These are phyloP conservation scores for Emergomyces orientalis DNA, from an alignment of 2,329 filamentous ascomycete species.

Conservation along the genomic window DNA sequence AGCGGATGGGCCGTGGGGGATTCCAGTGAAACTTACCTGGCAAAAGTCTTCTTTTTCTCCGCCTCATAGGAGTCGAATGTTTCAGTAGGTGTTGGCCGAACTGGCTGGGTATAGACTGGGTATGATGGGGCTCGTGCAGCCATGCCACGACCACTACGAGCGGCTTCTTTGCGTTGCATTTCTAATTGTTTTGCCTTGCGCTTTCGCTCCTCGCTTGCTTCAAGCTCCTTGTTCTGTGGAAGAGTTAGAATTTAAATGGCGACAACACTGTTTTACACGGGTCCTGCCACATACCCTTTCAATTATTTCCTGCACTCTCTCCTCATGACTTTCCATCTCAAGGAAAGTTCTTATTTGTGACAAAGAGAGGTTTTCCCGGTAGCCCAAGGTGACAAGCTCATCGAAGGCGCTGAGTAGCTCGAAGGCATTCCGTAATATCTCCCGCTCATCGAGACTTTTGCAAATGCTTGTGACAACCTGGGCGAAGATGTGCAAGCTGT, in stretches of 20 bases:
- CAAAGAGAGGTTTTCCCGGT: constrained; percentile 90
- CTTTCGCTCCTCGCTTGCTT: constrained; percentile 96
- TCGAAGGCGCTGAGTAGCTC: constrained; percentile 95
- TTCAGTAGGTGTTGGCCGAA: constrained; percentile 63
- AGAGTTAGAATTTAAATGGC: constrained; percentile 18
- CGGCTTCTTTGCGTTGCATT: constrained; percentile 95
- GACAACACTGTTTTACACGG: constrained; percentile 18
- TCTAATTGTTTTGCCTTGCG: constrained; percentile 97
- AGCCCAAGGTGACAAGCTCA: constrained; percentile 89
- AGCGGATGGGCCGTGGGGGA: not conserved
- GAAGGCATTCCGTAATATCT: constrained; percentile 90
- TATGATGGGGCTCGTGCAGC: constrained; percentile 71
- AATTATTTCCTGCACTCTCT: constrained; percentile 97
- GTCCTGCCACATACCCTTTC: constrained; percentile 55
- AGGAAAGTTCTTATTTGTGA: constrained; percentile 98
- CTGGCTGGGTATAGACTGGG: constrained; percentile 76
- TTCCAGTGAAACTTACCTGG: constrained; percentile 51
- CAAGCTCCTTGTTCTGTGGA: constrained; percentile 86
- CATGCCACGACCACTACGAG: constrained; percentile 57
- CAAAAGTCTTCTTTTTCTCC: constrained; percentile 87
- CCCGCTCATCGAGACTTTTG: constrained; percentile 89
- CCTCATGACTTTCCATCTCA: constrained; percentile 98
- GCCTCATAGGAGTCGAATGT: constrained; percentile 92
- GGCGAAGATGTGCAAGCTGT: constrained; percentile 93
- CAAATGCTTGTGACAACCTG: constrained; percentile 96